Conservation (phyloP, 1,284 basidiomycete genomes). For the Fomes fomentarius region DNA sequence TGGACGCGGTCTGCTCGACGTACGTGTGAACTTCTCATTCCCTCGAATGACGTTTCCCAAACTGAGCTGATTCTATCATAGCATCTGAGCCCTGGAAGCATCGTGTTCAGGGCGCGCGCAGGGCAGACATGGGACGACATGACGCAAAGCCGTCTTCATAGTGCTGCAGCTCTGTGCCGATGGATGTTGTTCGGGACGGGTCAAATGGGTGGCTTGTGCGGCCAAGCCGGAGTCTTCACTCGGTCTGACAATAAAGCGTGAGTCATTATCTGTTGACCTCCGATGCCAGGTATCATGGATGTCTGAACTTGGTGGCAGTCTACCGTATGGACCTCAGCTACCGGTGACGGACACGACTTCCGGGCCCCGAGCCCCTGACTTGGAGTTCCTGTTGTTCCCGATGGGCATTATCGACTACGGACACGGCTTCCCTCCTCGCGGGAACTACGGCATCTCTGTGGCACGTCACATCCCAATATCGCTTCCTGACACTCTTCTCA, state of each 20-base stretch:
- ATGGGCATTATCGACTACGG: conserved; percentile 31
- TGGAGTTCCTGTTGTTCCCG: conserved; percentile 40
- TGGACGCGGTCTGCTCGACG: conserved; percentile 45
- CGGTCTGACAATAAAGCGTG: conserved; percentile 36
- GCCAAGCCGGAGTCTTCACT: conserved; percentile 33
- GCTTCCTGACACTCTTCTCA: background rate
- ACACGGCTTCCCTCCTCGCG: conserved; percentile 19
- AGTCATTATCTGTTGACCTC: background rate
- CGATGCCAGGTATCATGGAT: no score
- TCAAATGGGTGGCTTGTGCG: conserved; percentile 27
- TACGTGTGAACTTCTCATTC: conserved; percentile 9
- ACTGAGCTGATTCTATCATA: conserved; percentile 6
- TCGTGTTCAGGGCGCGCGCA: conserved; percentile 32
- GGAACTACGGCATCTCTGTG: conserved; percentile 31
- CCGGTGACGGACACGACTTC: conserved; percentile 28
- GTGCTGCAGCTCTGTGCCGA: conserved; percentile 29
- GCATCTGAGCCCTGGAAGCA: conserved; percentile 34
- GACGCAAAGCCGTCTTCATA: conserved; percentile 28
- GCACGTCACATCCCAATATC: conserved; percentile 19
- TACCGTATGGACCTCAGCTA: conserved; percentile 20
- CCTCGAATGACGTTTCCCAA: background rate
- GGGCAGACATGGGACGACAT: conserved; percentile 38
- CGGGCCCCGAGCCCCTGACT: conserved; percentile 37
- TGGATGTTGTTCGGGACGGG: conserved; percentile 40
- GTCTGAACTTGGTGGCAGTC: no score